Base-by-base conservation (phyloP, 768 basidiomycete genomes). In the Lepiota subincarnata region DNA sequence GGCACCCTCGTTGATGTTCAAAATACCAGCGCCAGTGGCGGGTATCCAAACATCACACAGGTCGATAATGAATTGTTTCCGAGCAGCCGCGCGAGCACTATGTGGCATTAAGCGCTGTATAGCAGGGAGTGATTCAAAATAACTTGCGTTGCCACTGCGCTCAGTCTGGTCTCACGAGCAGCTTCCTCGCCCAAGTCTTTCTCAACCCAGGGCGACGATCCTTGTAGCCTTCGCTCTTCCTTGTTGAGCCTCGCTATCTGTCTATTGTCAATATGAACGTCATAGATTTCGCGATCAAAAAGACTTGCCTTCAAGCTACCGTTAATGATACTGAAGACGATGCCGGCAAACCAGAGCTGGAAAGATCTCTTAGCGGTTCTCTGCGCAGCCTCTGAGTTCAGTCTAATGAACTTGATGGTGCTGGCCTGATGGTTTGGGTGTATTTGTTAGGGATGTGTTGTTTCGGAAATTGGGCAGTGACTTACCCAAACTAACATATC, bases 21-120 rank as follows among this genome's bases (percentile, higher is more conserved):
- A 77, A 48, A 89, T 71, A 13, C 87, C 90, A 37, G 94, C 77
- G 54, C 80, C 87, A 16, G 86, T 85, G 6, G 92, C 89, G 4
- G 97, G 97, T 61, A 95, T 83, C 84, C 87, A 95, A 55, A 93
- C 69, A 66, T 99, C 97, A 54, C 94, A 74, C 16, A 82, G 63
- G 67, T 99, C 97, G 55, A 90, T 83, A 50, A 87, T 70, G 60
- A 98, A 80, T 68, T 98, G 97, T 58, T 82, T 81, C 24, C 85
- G 82, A 26, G 84, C 78, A 4, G 79, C 82, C 43, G 77, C 74
- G 43, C 84, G 83, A 62, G 86, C 78, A 38, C 85, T 88, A 61
- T 37, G 53, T 31, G 43, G 55, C 49, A 42, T 19, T 36, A 52
- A 35, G 24, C 47, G 41, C 51, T 55, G 64, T 22, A 6, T 40